Percentiles rank a stretch among this genome's conserved stretches.
These are phyloP conservation scores for Thraustochytrium sp. DNA, from an alignment of 352 stramenopile species.

Conservation along the genomic window DNA sequence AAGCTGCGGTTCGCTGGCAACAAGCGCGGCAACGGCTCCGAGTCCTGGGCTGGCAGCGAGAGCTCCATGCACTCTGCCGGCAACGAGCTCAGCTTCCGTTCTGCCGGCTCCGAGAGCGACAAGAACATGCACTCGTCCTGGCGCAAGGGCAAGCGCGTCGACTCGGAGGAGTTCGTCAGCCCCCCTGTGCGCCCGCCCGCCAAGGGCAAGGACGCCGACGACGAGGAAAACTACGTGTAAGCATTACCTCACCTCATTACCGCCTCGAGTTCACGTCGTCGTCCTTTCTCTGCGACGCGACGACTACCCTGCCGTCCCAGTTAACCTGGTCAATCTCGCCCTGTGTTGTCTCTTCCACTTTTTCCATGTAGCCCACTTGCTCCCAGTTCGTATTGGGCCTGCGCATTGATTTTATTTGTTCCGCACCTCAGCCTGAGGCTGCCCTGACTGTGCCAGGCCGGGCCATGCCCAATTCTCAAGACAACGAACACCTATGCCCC, in stretches of 20 bases:
- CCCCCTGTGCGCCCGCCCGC: neutral
- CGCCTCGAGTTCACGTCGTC: neutral
- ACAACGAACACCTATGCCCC: too few relatives aligned
- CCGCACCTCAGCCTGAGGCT: too few relatives aligned
- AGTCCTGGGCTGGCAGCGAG: conserved; percentile 8
- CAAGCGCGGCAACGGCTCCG: neutral
- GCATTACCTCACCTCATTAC: neutral
- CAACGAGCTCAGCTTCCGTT: conserved; percentile 8
- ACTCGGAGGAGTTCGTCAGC: neutral
- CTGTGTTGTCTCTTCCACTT: too few relatives aligned
- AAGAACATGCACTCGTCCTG: neutral
- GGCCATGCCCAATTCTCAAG: too few relatives aligned
- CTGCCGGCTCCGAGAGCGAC: neutral
- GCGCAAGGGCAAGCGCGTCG: neutral
- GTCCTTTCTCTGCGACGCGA: neutral
- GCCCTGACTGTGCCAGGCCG: too few relatives aligned
- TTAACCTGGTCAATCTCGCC: too few relatives aligned
- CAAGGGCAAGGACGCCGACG: neutral
- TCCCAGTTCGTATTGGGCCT: too few relatives aligned
- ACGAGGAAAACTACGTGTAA: conserved; percentile 5
- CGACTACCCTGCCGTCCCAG: too few relatives aligned
- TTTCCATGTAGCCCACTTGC: too few relatives aligned
- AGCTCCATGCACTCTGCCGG: neutral
- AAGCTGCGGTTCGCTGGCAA: conserved; percentile 9
- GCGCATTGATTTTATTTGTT: too few relatives aligned